phyloP scores from a whole-genome alignment of 139 green algal genomes.

The Closterium sp. region DNA sequence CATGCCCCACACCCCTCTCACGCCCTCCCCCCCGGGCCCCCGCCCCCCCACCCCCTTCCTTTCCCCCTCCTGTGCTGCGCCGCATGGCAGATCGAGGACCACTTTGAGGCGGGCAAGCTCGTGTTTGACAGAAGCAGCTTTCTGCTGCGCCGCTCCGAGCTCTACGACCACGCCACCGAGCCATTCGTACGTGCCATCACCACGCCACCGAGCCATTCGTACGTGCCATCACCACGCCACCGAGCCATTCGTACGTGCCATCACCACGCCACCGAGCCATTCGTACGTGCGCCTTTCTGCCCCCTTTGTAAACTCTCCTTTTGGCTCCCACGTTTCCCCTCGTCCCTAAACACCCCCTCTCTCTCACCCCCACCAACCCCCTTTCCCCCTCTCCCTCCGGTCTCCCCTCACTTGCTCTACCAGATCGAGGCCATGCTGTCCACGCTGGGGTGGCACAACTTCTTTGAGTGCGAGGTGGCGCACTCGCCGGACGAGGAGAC shows the following conservation, averaged over 20 bases:
- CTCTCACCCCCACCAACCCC: no score
- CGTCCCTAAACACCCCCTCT: no score
- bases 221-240: no score
- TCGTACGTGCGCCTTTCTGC: no score
- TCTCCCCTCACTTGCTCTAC: not conserved
- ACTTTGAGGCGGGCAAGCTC: not conserved
- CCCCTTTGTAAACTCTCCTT: no score
- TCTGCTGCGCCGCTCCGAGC: not conserved
- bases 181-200: not conserved
- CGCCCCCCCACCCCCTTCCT: not conserved
- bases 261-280: no score
- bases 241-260: no score
- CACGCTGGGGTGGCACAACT: constrained; percentile 6
- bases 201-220: no score
- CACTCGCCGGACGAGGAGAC: not conserved
- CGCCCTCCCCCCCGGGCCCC: no score
- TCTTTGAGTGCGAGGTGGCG: constrained; percentile 1
- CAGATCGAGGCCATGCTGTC: constrained; percentile 5
- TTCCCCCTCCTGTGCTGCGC: not conserved
- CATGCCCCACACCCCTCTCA: not conserved
- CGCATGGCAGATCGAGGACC: not conserved
- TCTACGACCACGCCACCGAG: not conserved
- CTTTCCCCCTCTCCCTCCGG: not conserved
- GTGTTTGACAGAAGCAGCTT: not conserved
- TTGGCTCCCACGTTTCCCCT: no score